phyloP scores from a whole-genome alignment of 129 eudicot species.

The Glebionis coronaria region DNA sequence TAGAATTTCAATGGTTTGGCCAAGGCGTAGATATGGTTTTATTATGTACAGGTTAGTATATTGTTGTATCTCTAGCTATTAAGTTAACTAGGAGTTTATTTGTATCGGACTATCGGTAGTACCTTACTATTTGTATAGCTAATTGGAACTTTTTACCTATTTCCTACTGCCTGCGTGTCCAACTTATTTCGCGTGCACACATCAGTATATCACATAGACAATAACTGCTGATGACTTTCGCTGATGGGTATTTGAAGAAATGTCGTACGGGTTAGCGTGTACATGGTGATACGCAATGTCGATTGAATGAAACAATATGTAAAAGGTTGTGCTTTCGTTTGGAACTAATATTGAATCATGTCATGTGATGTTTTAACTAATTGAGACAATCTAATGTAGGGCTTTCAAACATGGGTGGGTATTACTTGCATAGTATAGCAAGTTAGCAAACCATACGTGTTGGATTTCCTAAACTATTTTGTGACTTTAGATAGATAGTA shows the following conservation, averaged over 20 bases:
- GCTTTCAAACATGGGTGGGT: conserved; percentile 10
- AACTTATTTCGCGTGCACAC: not conserved
- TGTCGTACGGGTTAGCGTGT: not conserved
- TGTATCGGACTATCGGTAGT: conserved; percentile 17
- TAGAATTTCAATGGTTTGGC: not conserved
- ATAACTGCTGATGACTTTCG: not conserved
- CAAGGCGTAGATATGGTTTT: conserved; percentile 12
- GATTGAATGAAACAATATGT: not conserved
- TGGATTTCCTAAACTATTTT: not conserved
- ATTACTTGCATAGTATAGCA: not conserved
- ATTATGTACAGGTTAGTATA: conserved; percentile 2
- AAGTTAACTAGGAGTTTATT: not conserved
- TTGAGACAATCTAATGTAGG: not conserved
- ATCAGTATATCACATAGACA: not conserved
- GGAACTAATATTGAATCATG: not conserved
- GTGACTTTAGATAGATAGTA: too few relatives aligned
- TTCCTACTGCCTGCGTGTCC: not conserved
- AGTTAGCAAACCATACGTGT: conserved; percentile 1
- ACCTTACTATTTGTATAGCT: conserved; percentile 15
- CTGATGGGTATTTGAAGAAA: not conserved
- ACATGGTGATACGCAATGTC: not conserved
- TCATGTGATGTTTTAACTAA: conserved; percentile 7
- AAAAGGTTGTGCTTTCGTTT: not conserved
- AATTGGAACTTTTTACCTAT: not conserved
- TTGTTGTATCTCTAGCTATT: conserved; percentile 2